Percentiles rank a stretch among this genome's conserved stretches.
Conservation (phyloP, 139 green algal genomes). For the Coelastrella sp. region DNA sequence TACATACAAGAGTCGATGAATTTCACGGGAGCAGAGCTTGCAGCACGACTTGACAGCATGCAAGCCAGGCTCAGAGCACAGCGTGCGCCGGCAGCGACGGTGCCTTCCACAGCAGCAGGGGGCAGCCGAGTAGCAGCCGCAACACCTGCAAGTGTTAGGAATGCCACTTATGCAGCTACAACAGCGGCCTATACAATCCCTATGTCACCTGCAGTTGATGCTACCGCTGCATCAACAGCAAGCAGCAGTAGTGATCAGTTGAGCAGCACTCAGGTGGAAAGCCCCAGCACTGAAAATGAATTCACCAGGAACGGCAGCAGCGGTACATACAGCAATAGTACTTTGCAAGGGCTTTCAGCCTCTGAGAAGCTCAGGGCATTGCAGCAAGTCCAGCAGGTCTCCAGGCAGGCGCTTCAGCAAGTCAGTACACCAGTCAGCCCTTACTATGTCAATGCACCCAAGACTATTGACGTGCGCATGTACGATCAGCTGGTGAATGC, state of each 20-base stretch:
- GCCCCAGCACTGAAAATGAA: not conserved
- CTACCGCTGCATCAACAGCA: not conserved
- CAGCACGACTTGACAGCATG: constrained; percentile 39
- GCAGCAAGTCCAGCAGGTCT: constrained; percentile 30
- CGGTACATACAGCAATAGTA: not conserved
- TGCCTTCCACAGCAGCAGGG: not conserved
- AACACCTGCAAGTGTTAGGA: not conserved
- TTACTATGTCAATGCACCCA: constrained; percentile 40
- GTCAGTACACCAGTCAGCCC: not conserved
- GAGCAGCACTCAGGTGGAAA: constrained; percentile 4
- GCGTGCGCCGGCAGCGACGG: constrained; percentile 9
- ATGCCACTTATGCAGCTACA: not conserved
- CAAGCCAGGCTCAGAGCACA: constrained; percentile 24
- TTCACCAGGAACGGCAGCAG: not conserved
- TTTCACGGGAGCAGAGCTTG: constrained; percentile 40
- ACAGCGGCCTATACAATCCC: not conserved
- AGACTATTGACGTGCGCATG: constrained; percentile 50
- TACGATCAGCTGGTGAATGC: constrained; percentile 59
- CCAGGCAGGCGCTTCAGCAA: constrained; percentile 16
- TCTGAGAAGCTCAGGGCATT: constrained; percentile 36
- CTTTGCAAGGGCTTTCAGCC: not conserved
- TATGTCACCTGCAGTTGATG: not conserved
- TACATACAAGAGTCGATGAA: constrained; percentile 45
- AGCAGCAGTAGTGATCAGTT: not conserved
- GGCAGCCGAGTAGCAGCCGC: not conserved